Percentiles rank a stretch among this genome's conserved stretches.
phyloP scores from a whole-genome alignment of 1,139 yeast species.

The Pichia inconspicua region DNA sequence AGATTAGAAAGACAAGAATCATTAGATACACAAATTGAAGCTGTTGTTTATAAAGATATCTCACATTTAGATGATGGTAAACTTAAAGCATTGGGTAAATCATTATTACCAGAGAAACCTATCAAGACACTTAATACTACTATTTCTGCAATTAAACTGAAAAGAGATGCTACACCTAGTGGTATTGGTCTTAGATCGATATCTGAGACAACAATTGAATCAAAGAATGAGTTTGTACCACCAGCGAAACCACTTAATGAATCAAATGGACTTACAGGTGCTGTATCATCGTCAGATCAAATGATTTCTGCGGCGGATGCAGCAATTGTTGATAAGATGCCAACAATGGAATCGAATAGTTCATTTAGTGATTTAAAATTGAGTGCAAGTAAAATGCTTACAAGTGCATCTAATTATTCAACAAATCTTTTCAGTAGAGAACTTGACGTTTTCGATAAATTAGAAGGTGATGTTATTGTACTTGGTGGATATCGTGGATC shows the following conservation, averaged over 20 bases:
- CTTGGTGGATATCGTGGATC: conserved; percentile 89
- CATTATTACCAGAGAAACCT: conserved; percentile 21
- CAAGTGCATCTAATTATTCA: neutral
- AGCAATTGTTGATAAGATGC: neutral
- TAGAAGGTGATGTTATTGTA: conserved; percentile 71
- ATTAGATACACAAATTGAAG: conserved; percentile 58
- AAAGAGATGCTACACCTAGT: neutral
- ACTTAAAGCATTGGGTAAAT: conserved; percentile 57
- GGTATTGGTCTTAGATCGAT: neutral
- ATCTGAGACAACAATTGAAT: neutral
- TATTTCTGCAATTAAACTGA: neutral
- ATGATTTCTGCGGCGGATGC: neutral
- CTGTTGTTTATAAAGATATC: conserved; percentile 44
- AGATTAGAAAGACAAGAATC: conserved; percentile 51
- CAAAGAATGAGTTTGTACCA: neutral
- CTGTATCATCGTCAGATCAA: neutral
- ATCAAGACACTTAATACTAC: conserved; percentile 6
- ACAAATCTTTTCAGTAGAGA: conserved; percentile 19
- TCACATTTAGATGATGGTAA: conserved; percentile 61
- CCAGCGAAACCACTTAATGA: neutral
- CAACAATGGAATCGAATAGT: neutral
- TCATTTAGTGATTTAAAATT: neutral
- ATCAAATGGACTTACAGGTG: neutral
- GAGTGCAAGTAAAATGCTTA: conserved; percentile 1
- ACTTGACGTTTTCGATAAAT: conserved; percentile 35